Base-by-base conservation (phyloP, 352 stramenopile species). In the Globisporangium megalacanthum region DNA sequence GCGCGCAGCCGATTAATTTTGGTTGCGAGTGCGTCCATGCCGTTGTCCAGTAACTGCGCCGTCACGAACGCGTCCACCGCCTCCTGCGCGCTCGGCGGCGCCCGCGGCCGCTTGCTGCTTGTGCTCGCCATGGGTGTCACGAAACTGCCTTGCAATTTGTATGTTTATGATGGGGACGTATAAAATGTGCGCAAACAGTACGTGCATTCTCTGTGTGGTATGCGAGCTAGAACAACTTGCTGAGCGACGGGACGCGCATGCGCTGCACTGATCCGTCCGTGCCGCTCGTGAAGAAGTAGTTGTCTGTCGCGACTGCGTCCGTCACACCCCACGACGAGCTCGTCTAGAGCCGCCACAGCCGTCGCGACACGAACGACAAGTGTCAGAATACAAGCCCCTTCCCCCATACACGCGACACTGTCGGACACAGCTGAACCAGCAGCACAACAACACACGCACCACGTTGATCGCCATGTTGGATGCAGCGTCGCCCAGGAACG, bases 401-500 rank as follows among this genome's bases (percentile, higher is more conserved):
- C 25, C 25, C 25, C 25, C 25, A 29, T 19, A 56, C 20, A 31
- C 29, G 13, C 45, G 9, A 36, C 37, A 62, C 31, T 31, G 22
- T 10, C 4, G 13, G 25, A 33, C n/a, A 31, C 6, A 9, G n/a
- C 25, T 4, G 25, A 29, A 29, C 25, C 25, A 29, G 25, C 25
- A 29, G 25, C 25, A 29, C 25, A 29, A 29, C 25, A 29, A 29
- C n/a, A 14, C 46, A 76, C 80, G 54, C 63, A 92, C 83, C 75
- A 92, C 79, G 56, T 92, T 92, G 60, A 92, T 90, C 25, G 83
- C 82, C 69, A 93, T 87, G 60, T 90, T 92, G 29, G 85, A 93
- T 2, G 83, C 83, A 11, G 83, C 79, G 54, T 93, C 83, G 19
- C 83, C 77, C 4, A 93, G 66, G 59, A 93, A 91, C 19, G 81